Percentiles rank a stretch among this genome's conserved stretches.
These are phyloP conservation scores for Kodamaea derodonti DNA, from an alignment of 1,139 yeast genomes.

Conservation along the genomic window DNA sequence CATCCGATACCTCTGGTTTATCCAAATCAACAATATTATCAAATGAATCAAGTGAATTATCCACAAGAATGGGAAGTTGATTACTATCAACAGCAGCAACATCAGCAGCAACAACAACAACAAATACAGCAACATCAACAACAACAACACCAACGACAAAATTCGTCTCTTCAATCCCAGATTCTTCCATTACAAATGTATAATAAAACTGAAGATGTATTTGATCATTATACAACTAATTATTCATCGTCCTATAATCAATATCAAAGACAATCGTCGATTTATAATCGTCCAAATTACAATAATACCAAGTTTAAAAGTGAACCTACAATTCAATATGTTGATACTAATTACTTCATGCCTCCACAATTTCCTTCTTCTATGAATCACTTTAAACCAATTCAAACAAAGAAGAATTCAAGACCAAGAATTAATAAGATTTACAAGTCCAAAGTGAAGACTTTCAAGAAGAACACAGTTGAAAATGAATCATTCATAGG, in stretches of 20 bases:
- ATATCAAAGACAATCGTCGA: slow-evolving; percentile 3
- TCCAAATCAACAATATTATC: not conserved
- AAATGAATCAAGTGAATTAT: not conserved
- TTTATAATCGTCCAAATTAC: slow-evolving; percentile 6
- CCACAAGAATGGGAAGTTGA: not conserved
- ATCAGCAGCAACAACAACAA: slow-evolving; percentile 1
- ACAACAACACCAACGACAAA: slow-evolving; percentile 10
- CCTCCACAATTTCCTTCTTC: slow-evolving; percentile 4
- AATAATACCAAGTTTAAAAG: slow-evolving; percentile 10
- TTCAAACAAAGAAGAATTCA: slow-evolving; percentile 33
- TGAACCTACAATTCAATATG: slow-evolving; percentile 5
- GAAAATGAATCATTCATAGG: slow-evolving; percentile 10
- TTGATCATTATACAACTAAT: slow-evolving; percentile 4
- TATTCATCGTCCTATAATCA: slow-evolving; percentile 1
- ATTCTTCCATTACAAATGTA: slow-evolving; percentile 1
- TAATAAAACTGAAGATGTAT: slow-evolving; percentile 1
- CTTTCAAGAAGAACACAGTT: slow-evolving; percentile 3
- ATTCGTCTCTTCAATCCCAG: too few relatives aligned
- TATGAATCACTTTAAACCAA: slow-evolving; percentile 27
- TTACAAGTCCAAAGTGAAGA: slow-evolving; percentile 10
- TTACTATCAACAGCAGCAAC: slow-evolving; percentile 2
- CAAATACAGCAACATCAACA: slow-evolving; percentile 2
- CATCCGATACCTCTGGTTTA: not conserved
- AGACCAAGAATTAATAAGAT: slow-evolving; percentile 36
- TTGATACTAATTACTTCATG: not conserved